Percentiles rank a stretch among this genome's conserved stretches.
phyloP scores from a whole-genome alignment of 1,284 basidiomycete species.

The Kwoniella shivajii region DNA sequence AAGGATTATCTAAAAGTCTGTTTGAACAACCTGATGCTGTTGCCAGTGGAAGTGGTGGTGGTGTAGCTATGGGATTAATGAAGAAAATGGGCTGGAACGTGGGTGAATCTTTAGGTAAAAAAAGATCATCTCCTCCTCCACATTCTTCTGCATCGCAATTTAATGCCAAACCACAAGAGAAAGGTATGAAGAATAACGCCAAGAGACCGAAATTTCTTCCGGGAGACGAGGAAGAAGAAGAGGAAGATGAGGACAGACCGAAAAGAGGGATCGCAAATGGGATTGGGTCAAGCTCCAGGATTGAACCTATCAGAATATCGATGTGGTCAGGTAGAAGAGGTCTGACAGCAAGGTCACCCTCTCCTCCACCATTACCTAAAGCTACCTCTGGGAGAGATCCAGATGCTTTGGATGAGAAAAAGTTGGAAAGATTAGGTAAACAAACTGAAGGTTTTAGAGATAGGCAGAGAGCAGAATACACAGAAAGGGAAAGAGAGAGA shows the following conservation, averaged over 20 bases:
- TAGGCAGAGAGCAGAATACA: constrained; percentile 35
- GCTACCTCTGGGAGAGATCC: constrained; percentile 22
- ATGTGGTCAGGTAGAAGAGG: constrained; percentile 51
- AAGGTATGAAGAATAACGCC: not conserved
- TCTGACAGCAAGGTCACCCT: constrained; percentile 38
- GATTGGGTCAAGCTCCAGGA: too few species aligned
- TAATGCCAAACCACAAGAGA: too few species aligned
- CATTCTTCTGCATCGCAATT: not conserved
- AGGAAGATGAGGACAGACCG: constrained; percentile 2
- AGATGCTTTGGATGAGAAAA: constrained; percentile 32
- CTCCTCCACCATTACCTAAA: constrained; percentile 39
- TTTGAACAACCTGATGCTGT: constrained; percentile 23
- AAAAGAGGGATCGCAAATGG: too few species aligned
- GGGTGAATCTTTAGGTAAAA: constrained; percentile 49
- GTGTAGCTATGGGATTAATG: constrained; percentile 51
- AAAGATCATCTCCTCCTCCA: constrained; percentile 25
- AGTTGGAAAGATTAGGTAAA: constrained; percentile 32
- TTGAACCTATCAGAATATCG: constrained; percentile 51
- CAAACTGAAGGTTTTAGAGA: constrained; percentile 46
- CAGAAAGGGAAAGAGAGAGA: constrained; percentile 37
- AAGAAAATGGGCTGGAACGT: constrained; percentile 55
- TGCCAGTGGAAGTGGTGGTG: constrained; percentile 18
- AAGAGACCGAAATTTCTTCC: not conserved
- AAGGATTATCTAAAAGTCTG: constrained; percentile 43
- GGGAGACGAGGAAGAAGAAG: not conserved